phyloP scores from a whole-genome alignment of 768 basidiomycete genomes.

The Sistotremastrum suecicum region DNA sequence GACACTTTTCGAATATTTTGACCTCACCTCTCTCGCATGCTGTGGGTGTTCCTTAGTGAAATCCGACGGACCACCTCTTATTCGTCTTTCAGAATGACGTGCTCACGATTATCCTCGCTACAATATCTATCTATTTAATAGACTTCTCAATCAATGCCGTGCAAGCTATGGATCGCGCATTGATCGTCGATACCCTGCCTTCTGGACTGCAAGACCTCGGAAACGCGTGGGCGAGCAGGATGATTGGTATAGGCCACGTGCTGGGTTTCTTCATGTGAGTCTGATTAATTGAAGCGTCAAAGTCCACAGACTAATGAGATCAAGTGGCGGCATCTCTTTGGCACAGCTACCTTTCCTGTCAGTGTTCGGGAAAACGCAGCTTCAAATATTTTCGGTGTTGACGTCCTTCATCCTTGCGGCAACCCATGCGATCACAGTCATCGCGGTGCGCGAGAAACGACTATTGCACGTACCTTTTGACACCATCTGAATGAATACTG shows the following conservation, averaged over 20 bases:
- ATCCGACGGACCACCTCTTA: not conserved
- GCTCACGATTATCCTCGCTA: slow-evolving; percentile 68
- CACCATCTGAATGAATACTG: not conserved
- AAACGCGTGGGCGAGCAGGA: slow-evolving; percentile 93
- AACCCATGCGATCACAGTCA: slow-evolving; percentile 50
- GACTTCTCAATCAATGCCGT: slow-evolving; percentile 48
- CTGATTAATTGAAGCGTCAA: not conserved
- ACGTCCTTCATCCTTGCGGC: slow-evolving; percentile 54
- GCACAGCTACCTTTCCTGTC: slow-evolving; percentile 25
- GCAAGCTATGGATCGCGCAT: slow-evolving; percentile 69
- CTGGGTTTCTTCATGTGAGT: slow-evolving; percentile 80
- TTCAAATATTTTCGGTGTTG: slow-evolving; percentile 69
- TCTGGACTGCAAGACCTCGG: slow-evolving; percentile 62
- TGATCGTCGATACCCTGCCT: slow-evolving; percentile 78
- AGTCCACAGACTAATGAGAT: not conserved
- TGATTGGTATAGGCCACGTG: slow-evolving; percentile 78
- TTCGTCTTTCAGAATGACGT: slow-evolving; percentile 33
- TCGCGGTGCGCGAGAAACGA: slow-evolving; percentile 42
- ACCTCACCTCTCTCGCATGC: slow-evolving; percentile 18
- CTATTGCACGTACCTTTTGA: slow-evolving; percentile 26
- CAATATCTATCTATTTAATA: slow-evolving; percentile 52
- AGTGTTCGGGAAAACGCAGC: slow-evolving; percentile 46
- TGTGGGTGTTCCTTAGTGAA: slow-evolving; percentile 14
- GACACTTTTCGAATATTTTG: slow-evolving; percentile 44
- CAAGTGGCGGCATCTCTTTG: too few relatives aligned